Base-by-base conservation (phyloP, 352 stramenopile species). In the Phytophthora podocarpi region DNA sequence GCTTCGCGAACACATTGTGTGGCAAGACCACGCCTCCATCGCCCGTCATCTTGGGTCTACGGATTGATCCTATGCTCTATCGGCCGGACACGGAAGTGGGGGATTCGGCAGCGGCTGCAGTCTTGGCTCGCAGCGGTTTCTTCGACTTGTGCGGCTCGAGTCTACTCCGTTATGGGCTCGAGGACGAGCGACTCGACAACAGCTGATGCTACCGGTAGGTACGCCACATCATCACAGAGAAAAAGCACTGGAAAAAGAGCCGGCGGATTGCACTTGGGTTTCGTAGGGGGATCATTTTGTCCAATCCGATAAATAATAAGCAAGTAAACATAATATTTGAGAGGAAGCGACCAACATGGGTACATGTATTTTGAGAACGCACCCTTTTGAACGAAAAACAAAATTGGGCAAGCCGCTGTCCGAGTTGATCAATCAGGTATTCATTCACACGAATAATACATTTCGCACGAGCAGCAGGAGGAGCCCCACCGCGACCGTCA, bases 1-100 rank as follows among this genome's bases (percentile, higher is more conserved):
- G 72, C 24, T 86, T 81, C 39, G 86, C 87, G 63, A 93, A 96
- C 54, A 96, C 83, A 54, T 87, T 87, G 64, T 71, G 79, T 49
- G 80, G 52, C 43, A 86, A 35, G 35, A 88, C 68, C 35, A 83
- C 67, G 5, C 59, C 58, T 69, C 70, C 80, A 31, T 79, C 73
- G 34, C 43, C 56, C 54, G 78, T 81, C 60, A 76, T 77, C 21
- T 46, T 36, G 16, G 2, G 16, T 64, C 26, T 47, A 16, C 20
- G 18, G 23, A 42, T 27, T 39, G 32, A 27, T 71, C n/a, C 43
- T 23, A 28, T 20, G 26, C 45, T 41, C 32, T 49, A 26, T 41
- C 37, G 59, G 63, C 60, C n/a, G n/a, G n/a, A n/a, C n/a, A n/a
- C 35, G 41, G 34, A 61, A 64, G 49, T 67, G 54, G 40, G 20